A percentile compares a stretch with the other conserved stretches of the same genome.
These are phyloP conservation scores for Santalum album DNA, from an alignment of 164 flowering plant species.

Conservation along the genomic window DNA sequence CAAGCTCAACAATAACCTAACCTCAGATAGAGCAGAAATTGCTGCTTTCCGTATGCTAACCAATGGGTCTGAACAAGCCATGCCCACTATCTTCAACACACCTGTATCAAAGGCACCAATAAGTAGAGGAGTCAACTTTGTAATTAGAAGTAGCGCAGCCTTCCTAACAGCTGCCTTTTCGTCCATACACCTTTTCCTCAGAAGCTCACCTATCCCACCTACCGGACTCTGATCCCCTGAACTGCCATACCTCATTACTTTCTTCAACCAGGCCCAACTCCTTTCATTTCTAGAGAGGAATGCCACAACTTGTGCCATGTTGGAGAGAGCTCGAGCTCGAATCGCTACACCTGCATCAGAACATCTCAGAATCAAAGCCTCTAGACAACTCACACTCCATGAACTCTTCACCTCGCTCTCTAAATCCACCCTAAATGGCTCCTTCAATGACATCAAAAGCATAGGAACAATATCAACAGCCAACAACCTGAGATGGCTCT, in stretches of 20 bases:
- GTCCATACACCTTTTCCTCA: conserved; percentile 74
- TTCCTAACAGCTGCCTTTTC: conserved; percentile 92
- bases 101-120: conserved; percentile 51
- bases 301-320: conserved; percentile 60
- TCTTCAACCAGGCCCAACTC: conserved; percentile 28
- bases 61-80: conserved; percentile 93
- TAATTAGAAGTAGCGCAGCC: conserved; percentile 67
- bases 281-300: conserved; percentile 26
- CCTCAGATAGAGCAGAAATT: conserved; percentile 87
- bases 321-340: conserved; percentile 76
- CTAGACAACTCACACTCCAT: conserved; percentile 61
- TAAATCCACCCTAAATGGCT: conserved; percentile 30
- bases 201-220: conserved; percentile 36
- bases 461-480: conserved; percentile 64
- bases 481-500: conserved; percentile 50
- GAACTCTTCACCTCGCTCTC: conserved; percentile 22
- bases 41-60: conserved; percentile 94
- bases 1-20: conserved; percentile 11
- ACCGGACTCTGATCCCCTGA: conserved; percentile 9
- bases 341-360: conserved; percentile 57
- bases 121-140: conserved; percentile 49
- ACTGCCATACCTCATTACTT: conserved; percentile 38
- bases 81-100: conserved; percentile 66
- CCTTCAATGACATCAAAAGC: conserved; percentile 34
- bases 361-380: conserved; percentile 62